Base-by-base conservation (phyloP, 176 grass and related monocot genomes). In the Oryza brachyantha region DNA sequence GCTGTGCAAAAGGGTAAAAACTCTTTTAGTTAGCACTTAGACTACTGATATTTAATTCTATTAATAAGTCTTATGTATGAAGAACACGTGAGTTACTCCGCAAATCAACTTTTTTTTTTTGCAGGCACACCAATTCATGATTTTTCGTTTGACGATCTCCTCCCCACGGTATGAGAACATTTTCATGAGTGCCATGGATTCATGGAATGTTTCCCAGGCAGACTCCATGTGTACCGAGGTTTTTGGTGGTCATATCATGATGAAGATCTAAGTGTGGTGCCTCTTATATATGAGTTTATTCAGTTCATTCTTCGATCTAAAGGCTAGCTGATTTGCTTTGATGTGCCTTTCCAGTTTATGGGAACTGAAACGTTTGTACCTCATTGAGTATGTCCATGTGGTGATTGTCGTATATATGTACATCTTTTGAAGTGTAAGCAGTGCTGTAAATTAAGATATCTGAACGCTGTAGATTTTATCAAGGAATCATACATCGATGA, bases 91-190 rank as follows among this genome's bases (percentile, higher is more conserved):
- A 71, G 29, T 50, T 67, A 73, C 16, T 34, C 45, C 34, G 70
- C 31, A 88, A 66, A 21, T 90, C 10, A 34, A 21, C 39, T 48
- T n/a, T n/a, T 32, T 5, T 81, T 26, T 64, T 45, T 70, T 86
- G 40, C 90, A 91, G 96, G 92, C 81, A 79, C 72, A 29, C 86
- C 86, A 5, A 80, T 80, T 81, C 96, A 99, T 89, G 92, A 99
- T 75, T 99, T 99, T 74, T 95, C 92, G 38, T 93, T 89, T 81
- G 76, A 55, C 4, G 96, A 95, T 65, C 70, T 99, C 55, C 78
- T 93, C 41, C 91, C 88, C 37, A 52, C 71, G 59, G 77, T 85
- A 91, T 91, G 83, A 93, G 14, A 71, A 75, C 64, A 37, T 26
- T 22, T 62, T 76, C 35, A 72, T 59, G 71, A 64, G 27, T 63